phyloP scores from a whole-genome alignment of 495 filamentous ascomycete species.

The Physcia stellaris region DNA sequence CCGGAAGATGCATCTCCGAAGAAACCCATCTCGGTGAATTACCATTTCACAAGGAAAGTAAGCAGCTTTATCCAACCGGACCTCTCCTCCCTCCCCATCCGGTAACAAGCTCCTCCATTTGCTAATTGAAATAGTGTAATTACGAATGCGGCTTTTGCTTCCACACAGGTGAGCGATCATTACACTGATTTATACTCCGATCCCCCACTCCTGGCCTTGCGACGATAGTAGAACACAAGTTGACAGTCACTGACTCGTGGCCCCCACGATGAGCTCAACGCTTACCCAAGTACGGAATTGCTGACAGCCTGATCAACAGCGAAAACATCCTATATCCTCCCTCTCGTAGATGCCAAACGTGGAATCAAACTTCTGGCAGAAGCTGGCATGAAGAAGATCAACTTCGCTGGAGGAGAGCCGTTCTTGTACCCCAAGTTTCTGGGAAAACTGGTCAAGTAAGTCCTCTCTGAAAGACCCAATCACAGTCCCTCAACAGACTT shows the following conservation, averaged over 20 bases:
- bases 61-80: background rate
- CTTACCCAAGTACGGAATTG: too few relatives aligned
- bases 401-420: conserved; percentile 47
- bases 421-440: conserved; percentile 39
- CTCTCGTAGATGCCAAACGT: conserved; percentile 24
- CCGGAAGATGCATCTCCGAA: background rate
- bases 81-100: background rate
- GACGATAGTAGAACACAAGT: too few relatives aligned
- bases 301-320: too few relatives aligned
- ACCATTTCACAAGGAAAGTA: background rate
- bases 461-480: background rate
- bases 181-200: too few relatives aligned
- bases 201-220: too few relatives aligned
- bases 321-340: conserved; percentile 27
- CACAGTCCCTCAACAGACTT: background rate
- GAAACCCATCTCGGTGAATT: conserved; percentile 3
- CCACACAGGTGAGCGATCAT: too few relatives aligned
- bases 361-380: conserved; percentile 32
- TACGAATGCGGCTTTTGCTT: conserved; percentile 34
- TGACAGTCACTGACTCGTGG: too few relatives aligned
- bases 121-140: background rate
- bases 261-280: too few relatives aligned
- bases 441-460: conserved; percentile 25
- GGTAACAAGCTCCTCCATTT: background rate
- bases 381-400: conserved; percentile 44